Evolutionary conservation across 768 basidiomycete genomes (phyloP).

Genomic region (Psilocybe cyanescens): DNA sequence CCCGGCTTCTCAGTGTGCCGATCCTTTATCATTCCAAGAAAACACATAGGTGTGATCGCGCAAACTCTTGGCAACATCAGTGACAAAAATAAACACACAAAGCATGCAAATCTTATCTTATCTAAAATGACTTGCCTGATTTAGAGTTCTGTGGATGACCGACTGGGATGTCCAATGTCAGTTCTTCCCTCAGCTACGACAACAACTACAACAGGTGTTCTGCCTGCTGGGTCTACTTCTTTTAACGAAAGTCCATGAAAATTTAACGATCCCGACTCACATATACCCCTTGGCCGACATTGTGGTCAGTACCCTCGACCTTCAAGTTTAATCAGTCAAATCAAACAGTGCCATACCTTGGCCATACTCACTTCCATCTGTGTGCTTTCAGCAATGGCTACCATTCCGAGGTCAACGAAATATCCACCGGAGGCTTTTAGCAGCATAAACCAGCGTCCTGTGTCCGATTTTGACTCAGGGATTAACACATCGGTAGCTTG

Average conservation of each 20-base stretch:
- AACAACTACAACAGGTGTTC: neutral
- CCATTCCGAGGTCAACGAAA: conserved; percentile 26
- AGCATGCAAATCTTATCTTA: neutral
- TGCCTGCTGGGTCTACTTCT: neutral
- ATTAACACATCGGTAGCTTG: conserved; percentile 80
- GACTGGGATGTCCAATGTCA: neutral
- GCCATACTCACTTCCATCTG: neutral
- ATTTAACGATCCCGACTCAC: neutral
- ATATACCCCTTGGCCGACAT: neutral
- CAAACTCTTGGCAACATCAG: too few relatives aligned
- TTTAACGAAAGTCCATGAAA: neutral
- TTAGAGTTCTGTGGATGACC: neutral
- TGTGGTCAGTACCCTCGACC: too few relatives aligned
- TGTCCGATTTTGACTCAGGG: conserved; percentile 72
- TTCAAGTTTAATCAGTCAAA: too few relatives aligned
- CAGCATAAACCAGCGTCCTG: conserved; percentile 25
- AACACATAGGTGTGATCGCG: too few relatives aligned
- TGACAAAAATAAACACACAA: too few relatives aligned
- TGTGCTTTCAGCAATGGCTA: conserved; percentile 18
- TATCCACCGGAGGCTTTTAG: conserved; percentile 16
- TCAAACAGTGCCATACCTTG: too few relatives aligned
- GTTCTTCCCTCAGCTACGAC: neutral
- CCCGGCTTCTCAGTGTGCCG: too few relatives aligned
- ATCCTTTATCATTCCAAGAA: too few relatives aligned
- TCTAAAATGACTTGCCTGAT: neutral